Base-by-base conservation (phyloP, 768 basidiomycete species). In the Naganishia vishniacii region DNA sequence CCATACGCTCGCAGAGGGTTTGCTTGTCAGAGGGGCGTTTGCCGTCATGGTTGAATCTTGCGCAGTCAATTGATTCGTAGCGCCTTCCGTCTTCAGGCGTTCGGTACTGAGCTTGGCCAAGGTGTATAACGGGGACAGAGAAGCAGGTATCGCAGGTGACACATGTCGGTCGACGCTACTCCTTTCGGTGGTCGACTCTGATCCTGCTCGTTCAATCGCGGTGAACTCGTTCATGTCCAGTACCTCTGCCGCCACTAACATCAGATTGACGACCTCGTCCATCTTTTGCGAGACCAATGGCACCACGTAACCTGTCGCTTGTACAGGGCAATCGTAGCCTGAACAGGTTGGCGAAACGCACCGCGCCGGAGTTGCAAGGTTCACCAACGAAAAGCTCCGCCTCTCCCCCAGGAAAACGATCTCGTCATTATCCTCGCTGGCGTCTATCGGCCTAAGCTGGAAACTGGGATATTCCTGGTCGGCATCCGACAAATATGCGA, bases 61-160 rank as follows among this genome's bases (percentile, higher is more conserved):
- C 16, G 15, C n/a, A 16, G 29, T 31, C 3, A 31, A 32, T 20
- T 26, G 11, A 5, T 41, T 26, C 20, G n/a, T 18, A 44, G 15
- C 15, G 15, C n/a, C 42, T n/a, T 44, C 13, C 6, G 11, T 12
- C n/a, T 56, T 9, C 18, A 56, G 15, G 34, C 53, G 53, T n/a
- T 56, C 53, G 13, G 32, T 40, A 40, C 53, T 40, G 25, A 56
- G 53, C 37, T 37, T 40, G 3, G 53, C 53, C 37, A 56, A 41
- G 31, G 53, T 56, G 18, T 56, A 37, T 23, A 56, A 56, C 28
- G 53, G 53, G 2, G 53, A 56, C n/a, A 56, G 13, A n/a, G 53
- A 56, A n/a, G 37, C 26, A 2, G 53, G 53, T 20, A 37, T 23
- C 23, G 53, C 20, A 2, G 34, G 37, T 2, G 53, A 56, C 34